Base-by-base conservation (phyloP, 129 eudicot genomes). In the Saposhnikovia divaricata region DNA sequence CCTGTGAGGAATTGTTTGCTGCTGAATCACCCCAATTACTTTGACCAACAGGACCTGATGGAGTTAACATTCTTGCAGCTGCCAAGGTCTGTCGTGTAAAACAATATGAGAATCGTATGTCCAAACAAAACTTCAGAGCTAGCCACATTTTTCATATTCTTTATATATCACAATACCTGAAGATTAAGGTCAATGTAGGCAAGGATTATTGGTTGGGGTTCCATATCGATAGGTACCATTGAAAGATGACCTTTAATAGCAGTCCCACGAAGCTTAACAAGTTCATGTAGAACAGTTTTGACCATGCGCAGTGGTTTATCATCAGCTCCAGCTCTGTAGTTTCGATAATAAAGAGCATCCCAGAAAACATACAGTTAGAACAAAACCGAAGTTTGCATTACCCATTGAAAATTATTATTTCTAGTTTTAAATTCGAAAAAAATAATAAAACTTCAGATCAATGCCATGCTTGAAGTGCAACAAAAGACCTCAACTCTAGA, bases 301-400 rank as follows among this genome's bases (percentile, higher is more conserved):
- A 95, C 99, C 99, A 95, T 95, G 45, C 99, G 96, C 84, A 95
- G 85, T 47, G 99, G 99, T 79, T 95, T 95, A 86, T 95, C 99
- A 85, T 95, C 99, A 46, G 99, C 99, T 84, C 99, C 99, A 12
- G 99, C 99, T 87, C 99, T 85, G 45, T 76, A 37, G 27, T 38
- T 39, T 78, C 69, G 28, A 84, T n/a, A 74, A 78, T 71, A 63
- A 18, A 72, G 28, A 65, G 69, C 59, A 74, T 74, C 78, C 3
- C 39, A 31, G 80, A 61, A 9, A 61, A n/a, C 14, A n/a, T 61
- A 9, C 4, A 61, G 69, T 59, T 25, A 9, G 28, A 0, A 46
- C 69, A 12, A 9, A n/a, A 61, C 68, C 6, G 34, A 61, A 61
- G 34, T 61, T 61, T 0, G 15, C 69, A 61, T 9, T n/a, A 61